Evolutionary conservation across 83 land plant species (phyloP), one percentile per base, ranked within the genome.

Genomic region (Thuja plicata): DNA sequence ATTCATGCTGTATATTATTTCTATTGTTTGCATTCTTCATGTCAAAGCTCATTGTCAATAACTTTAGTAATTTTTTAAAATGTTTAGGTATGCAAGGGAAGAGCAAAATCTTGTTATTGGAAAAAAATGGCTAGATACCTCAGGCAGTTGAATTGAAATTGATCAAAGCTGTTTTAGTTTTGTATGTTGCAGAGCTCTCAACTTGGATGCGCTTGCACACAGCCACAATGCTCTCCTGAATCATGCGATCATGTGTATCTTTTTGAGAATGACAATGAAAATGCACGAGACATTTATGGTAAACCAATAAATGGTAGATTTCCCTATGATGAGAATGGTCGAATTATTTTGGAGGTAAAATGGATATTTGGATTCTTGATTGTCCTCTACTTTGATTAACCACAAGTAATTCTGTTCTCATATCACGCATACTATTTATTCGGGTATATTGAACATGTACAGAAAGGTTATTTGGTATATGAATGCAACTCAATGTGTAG

Each of bases 381-480:
- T 78, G 38, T 27, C 43, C 34, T 43, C 1, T 83, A 40, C 86
- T 30, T 83, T 5, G 55, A n/a, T 83, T 50, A 48, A 48, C 7
- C 35, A 30, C 55, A 83, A 48, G 35, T 30, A 45, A 24, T 85
- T 85, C 38, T 52, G 86, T 85, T 85, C 17, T 34, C 35, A 54
- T 35, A 34, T 85, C 57, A n/a, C 15, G 8, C 86, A 52, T 85
- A 62, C n/a, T 24, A 62, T 21, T 21, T 62, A 37, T 85, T 34
- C 19, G 54, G 37, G 41, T 85, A 40, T 85, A 84, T 38, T 34
- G 46, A 19, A 86, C 81, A 55, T 87, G 32, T 86, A 43, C 94
- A 98, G 99, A 97, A 96, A 88, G 99, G 99, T 30, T 96, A 94
- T 85, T 91, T 95, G 88, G 95, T 97, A 37, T 98, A 98, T 91